These are phyloP conservation scores for Metschnikowia baotianmanensis DNA, from an alignment of 805 yeast species.

Conservation along the genomic window DNA sequence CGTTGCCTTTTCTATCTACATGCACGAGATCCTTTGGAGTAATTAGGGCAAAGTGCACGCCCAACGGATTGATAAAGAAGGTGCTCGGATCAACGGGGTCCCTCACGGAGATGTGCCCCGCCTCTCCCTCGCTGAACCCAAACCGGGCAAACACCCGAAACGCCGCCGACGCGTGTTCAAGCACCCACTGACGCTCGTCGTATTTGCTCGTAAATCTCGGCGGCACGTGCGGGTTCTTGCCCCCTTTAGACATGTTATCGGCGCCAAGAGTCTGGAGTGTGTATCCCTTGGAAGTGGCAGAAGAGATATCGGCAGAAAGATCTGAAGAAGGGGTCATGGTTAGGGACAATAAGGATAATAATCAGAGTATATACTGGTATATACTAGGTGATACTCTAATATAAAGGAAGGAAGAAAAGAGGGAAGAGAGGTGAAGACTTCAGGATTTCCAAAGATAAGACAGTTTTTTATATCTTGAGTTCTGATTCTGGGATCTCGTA, in stretches of 20 bases:
- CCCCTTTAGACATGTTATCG: conserved; percentile 14
- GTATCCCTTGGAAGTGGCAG: conserved; percentile 7
- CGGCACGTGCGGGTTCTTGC: conserved; percentile 7
- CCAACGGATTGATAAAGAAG: conserved; percentile 15
- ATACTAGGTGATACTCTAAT: background rate
- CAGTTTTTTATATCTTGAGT: too few species aligned
- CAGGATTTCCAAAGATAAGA: too few species aligned
- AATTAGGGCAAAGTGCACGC: conserved; percentile 13
- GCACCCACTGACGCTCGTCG: conserved; percentile 9
- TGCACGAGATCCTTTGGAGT: conserved; percentile 12
- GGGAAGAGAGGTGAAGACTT: too few species aligned
- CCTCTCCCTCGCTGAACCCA: conserved; percentile 14
- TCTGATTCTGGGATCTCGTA: too few species aligned
- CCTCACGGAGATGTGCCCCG: conserved; percentile 14
- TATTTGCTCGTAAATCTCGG: conserved; percentile 9
- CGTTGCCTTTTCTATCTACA: conserved; percentile 6
- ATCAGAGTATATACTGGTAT: background rate
- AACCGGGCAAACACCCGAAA: conserved; percentile 13
- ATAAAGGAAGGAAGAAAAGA: too few species aligned
- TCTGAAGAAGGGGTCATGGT: background rate
- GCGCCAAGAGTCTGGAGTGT: conserved; percentile 8
- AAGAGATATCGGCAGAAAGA: background rate
- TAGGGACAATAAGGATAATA: background rate
- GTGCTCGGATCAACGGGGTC: conserved; percentile 16
- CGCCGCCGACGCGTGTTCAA: conserved; percentile 10